Evolutionary conservation across 106 monocot species (phyloP), one percentile per base, ranked within the genome.

Genomic region (Alisma plantagoaquatica): DNA sequence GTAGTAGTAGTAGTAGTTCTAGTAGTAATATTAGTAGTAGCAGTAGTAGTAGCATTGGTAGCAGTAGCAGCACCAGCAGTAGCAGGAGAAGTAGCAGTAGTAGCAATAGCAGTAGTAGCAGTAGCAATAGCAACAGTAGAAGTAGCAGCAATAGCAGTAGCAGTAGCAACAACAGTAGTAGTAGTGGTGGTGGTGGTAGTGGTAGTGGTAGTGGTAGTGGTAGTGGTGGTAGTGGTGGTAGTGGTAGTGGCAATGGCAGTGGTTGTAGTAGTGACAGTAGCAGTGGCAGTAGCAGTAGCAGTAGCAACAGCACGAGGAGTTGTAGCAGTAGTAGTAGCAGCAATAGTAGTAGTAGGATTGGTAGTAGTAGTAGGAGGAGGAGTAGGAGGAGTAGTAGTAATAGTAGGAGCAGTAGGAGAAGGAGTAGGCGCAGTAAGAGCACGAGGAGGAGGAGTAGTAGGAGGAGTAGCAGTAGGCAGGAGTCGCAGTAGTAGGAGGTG

Each of bases 321-420:
- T 16, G 46, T 46, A 46, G 46, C 19, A 46, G 46, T 46, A 46
- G 46, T 19, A 19, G 46, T 46, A 46, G 46, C 17, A 46, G 46
- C 19, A 46, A 18, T n/a, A 46, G 46, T 46, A 46, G 46, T n/a
- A 46, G 46, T 18, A 46, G 17, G 5, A 38, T 5, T 14, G 14
- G 35, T 14, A 38, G 35, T 14, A 38, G 35, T 38, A 38, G 35
- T 14, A 38, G 35, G 9, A 38, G 35, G 9, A 38, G 35, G 5
- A 38, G 35, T 14, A 38, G 35, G 5, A 19, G 17, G 5, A 19
- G 46, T 46, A 10, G 46, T n/a, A 15, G 46, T 46, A 10, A n/a
- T n/a, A 10, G 46, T 46, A 46, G 46, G 5, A 15, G 46, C 19
- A 19, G 46, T n/a, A 10, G 17, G 12, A 46, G 46, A 4, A 46